Conservation (phyloP, 441 rosid species). For the Aquilaria agallochum region DNA sequence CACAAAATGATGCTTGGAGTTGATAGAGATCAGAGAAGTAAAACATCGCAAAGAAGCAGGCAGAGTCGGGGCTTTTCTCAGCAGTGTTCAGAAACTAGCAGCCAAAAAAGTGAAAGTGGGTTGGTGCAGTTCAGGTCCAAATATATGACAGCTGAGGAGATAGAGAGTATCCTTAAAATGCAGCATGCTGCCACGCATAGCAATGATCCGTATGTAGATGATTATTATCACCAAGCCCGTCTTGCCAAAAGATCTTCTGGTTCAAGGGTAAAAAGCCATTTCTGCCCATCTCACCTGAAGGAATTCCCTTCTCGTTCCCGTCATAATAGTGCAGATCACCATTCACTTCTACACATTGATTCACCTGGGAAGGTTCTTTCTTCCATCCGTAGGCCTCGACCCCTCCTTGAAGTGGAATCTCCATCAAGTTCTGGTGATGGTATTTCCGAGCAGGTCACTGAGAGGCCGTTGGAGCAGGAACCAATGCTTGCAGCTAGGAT, state of each 20-base stretch:
- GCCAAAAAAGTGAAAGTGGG: conserved; percentile 77
- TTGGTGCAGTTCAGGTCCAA: conserved; percentile 75
- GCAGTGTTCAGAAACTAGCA: conserved; percentile 61
- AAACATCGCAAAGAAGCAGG: conserved; percentile 58
- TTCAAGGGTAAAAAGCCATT: conserved; percentile 47
- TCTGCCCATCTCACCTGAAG: conserved; percentile 81
- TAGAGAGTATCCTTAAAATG: conserved; percentile 92
- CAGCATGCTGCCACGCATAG: conserved; percentile 85
- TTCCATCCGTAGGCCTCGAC: conserved; percentile 54
- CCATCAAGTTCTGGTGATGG: conserved; percentile 50
- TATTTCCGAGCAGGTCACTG: conserved; percentile 49
- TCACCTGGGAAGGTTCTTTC: conserved; percentile 54
- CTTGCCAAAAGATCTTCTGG: conserved; percentile 69
- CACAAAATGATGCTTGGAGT: conserved; percentile 44
- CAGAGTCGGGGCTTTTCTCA: conserved; percentile 55
- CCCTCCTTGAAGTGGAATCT: conserved; percentile 71
- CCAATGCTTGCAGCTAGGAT: conserved; percentile 87
- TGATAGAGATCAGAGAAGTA: conserved; percentile 68
- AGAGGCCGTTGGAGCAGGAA: conserved; percentile 82
- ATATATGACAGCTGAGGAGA: conserved; percentile 92
- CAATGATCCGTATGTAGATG: conserved; percentile 80
- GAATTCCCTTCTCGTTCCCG: conserved; percentile 82
- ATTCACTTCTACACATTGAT: conserved; percentile 52
- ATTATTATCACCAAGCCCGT: conserved; percentile 94
- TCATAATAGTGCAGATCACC: conserved; percentile 55